Percentiles rank a stretch among this genome's conserved stretches.
Evolutionary conservation across 352 stramenopile species (phyloP).

Genomic region (Pythium sp.): DNA sequence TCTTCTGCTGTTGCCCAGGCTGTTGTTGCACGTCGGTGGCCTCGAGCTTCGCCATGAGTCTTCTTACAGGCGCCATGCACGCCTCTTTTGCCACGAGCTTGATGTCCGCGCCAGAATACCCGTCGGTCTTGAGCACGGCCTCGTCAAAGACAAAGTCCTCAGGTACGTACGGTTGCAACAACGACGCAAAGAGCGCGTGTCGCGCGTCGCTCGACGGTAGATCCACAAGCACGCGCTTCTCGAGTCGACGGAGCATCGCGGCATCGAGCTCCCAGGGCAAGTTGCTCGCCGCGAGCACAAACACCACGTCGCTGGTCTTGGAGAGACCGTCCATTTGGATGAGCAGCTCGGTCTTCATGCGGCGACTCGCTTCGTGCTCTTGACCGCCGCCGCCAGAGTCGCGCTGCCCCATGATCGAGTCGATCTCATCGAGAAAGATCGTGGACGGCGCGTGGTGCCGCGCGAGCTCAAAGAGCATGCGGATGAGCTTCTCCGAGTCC

Average conservation of each 20-base stretch:
- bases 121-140: constrained; percentile 50
- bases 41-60: constrained; percentile 70
- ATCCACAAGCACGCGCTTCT: constrained; percentile 83
- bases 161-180: constrained; percentile 60
- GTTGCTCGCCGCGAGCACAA: constrained; percentile 81
- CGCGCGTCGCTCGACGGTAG: constrained; percentile 64
- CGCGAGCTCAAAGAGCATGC: constrained; percentile 82
- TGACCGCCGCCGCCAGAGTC: constrained; percentile 63
- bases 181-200: constrained; percentile 46
- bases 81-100: constrained; percentile 85
- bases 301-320: constrained; percentile 80
- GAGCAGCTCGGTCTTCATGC: constrained; percentile 86
- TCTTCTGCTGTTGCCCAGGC: neutral
- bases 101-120: constrained; percentile 83
- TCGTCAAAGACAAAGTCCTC: constrained; percentile 50
- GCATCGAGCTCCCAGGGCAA: constrained; percentile 79
- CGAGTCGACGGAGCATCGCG: constrained; percentile 76
- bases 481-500: constrained; percentile 86
- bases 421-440: constrained; percentile 87
- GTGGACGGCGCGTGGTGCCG: constrained; percentile 81
- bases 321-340: constrained; percentile 86
- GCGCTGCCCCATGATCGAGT: constrained; percentile 89
- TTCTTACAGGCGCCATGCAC: constrained; percentile 76
- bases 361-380: constrained; percentile 81
- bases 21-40: constrained; percentile 20